Evolutionary conservation across 352 stramenopile species (phyloP), one percentile per base, ranked within the genome.

Genomic region (Thalassiosira mediterranea): DNA sequence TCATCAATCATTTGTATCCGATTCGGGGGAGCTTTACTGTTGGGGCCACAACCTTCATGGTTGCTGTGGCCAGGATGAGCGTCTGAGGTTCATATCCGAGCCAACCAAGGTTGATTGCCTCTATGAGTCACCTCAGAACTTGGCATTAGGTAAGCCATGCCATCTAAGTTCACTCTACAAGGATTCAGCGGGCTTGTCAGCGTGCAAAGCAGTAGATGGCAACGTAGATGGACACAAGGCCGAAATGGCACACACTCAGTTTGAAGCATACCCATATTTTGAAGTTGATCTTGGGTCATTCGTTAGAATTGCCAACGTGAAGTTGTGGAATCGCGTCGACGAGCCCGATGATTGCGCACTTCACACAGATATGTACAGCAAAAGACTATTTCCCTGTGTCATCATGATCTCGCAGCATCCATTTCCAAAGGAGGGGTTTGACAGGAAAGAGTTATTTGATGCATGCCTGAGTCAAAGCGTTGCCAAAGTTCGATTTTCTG

Each of bases 181-280:
- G 57, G 89, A 96, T 52, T 90, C 95, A 69, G 84, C 87, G 11
- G 63, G 63, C 7, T 38, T 59, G 13, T 60, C 60, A 38, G 83
- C 95, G 0, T 59, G 92, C 31, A 66, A 95, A 11, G 95, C 93
- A 15, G 91, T 97, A 3, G 82, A 91, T 60, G 83, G 83, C 2
- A 87, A 97, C 26, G 81, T 83, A 3, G 90, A 93, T 29, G 96
- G 93, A 48, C 90, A 88, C 51, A 92, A 96, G 74, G 97, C 92
- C 19, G 81, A 96, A 19, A 96, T 93, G 56, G 91, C 88, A 46
- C 94, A 96, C 75, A 98, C 95, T 15, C 95, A 97, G 32, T 69
- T 96, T 53, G 94, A 98, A 56, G 84, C 95, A 7, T 94, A 96
- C 75, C 90, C 94, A 17, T 98, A 93, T 94, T 97, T 95, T 90